Conservation (phyloP, 164 flowering plant species). For the Liquidambar formosana region DNA sequence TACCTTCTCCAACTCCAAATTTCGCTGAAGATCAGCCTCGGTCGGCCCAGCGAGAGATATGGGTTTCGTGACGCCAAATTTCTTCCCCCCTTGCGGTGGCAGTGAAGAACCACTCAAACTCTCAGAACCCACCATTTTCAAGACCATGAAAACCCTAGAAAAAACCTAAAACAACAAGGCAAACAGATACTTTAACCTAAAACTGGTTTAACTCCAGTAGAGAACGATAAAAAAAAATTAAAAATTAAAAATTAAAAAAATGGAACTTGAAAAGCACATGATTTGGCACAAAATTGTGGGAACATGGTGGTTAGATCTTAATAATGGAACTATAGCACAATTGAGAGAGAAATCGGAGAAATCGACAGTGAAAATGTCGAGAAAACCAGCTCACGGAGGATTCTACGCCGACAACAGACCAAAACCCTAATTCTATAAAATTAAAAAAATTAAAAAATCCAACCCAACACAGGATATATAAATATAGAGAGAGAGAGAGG, state of each 20-base stretch:
- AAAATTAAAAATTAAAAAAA: too few species aligned
- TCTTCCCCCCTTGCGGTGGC: constrained; percentile 32
- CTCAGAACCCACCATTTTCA: constrained; percentile 40
- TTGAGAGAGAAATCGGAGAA: neutral
- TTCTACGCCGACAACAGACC: neutral
- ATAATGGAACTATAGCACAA: too few species aligned
- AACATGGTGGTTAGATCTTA: too few species aligned
- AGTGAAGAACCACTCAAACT: constrained; percentile 30
- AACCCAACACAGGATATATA: too few species aligned
- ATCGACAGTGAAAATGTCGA: neutral
- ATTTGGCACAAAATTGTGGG: too few species aligned
- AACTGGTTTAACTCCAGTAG: too few species aligned
- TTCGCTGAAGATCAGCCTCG: constrained; percentile 61
- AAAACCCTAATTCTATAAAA: neutral
- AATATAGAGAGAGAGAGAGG: too few species aligned
- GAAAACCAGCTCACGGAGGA: neutral
- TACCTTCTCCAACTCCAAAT: constrained; percentile 71
- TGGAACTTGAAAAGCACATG: too few species aligned
- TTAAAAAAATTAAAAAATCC: too few species aligned
- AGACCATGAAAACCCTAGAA: neutral
- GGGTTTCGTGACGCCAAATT: constrained; percentile 68
- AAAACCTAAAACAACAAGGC: neutral
- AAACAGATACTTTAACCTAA: too few species aligned
- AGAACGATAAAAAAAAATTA: too few species aligned
- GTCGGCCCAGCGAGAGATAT: constrained; percentile 75